These are phyloP conservation scores for Takashimella tepidaria DNA, from an alignment of 1,284 basidiomycete genomes.

Conservation along the genomic window DNA sequence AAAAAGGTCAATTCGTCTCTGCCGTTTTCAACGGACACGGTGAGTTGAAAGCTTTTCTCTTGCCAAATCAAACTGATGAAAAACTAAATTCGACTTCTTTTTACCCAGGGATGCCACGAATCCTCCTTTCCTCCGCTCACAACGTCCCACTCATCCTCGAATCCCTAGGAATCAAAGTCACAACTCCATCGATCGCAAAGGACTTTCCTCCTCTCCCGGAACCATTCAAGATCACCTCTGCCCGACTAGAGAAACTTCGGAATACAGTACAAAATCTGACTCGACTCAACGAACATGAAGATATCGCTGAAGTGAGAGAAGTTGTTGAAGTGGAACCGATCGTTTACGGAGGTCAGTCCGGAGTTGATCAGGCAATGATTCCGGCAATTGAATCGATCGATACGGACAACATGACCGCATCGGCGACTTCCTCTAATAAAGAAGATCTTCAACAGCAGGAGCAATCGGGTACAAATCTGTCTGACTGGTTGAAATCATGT, in stretches of 20 bases:
- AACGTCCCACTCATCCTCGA: conserved; percentile 13
- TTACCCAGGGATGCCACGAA: conserved; percentile 21
- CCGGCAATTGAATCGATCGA: no score
- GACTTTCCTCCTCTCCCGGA: conserved; percentile 16
- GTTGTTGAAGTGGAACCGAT: no score
- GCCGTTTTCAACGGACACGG: conserved; percentile 24
- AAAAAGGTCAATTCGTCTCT: conserved; percentile 17
- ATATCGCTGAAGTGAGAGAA: no score
- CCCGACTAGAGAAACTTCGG: conserved; percentile 5
- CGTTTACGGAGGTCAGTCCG: no score
- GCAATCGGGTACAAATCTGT: no score
- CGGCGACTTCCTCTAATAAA: no score
- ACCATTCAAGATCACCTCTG: conserved; percentile 15
- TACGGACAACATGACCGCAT: no score
- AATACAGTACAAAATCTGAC: no score
- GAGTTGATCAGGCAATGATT: no score
- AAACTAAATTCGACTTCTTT: not conserved
- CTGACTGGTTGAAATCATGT: no score
- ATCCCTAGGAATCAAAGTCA: conserved; percentile 5
- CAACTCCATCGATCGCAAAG: not conserved
- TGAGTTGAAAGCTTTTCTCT: conserved; percentile 1
- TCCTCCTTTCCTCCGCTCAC: conserved; percentile 20
- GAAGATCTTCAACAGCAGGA: no score
- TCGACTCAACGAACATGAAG: no score
- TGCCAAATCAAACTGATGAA: not conserved